Base-by-base conservation (phyloP, 192 early-diverging fungal species). In the Backusella morwellensis region DNA sequence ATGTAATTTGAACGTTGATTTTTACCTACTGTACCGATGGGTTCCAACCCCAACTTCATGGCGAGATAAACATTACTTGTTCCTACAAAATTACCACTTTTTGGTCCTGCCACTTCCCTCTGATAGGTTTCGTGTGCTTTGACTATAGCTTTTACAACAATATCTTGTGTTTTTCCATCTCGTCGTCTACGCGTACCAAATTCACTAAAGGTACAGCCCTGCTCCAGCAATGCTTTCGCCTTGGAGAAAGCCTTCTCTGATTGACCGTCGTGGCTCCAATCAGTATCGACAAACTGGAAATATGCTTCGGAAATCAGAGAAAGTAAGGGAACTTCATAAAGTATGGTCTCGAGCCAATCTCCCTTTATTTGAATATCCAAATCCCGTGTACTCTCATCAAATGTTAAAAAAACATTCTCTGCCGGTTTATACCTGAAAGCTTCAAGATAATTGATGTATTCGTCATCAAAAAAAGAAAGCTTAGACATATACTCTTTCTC, bases 61-160 rank as follows among this genome's bases (percentile, higher is more conserved):
- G 93, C 93, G n/a, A 94, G 78, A 75, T 91, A 87, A 7, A 93
- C 81, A 75, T 94, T 94, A 7, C 92, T 93, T 1, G 92, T 91
- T 15, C 92, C 92, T 15, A 83, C 85, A 59, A 90, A 63, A 7
- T 12, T 66, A 21, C 72, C 77, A 1, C 89, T 89, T 5, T 79
- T 75, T 3, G 74, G 72, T 0, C 44, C 32, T 15, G 12, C 3
- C 21, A 34, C 12, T 23, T 77, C 54, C 26, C 15, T 38, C 0
- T 68, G 68, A n/a, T 79, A 38, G 12, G 67, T 42, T 59, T 78
- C 23, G 35, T 70, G 63, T 23, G 35, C 44, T 1, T 52, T 47
- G 4, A 44, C 8, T 0, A 92, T 70, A 1, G 80, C 88, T 8
- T 78, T 71, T 59, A 94, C 70, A 8, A 94, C 90, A 17, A 89